Base-by-base conservation (phyloP, 2,329 filamentous ascomycete genomes). In the Thelonectria discophora region DNA sequence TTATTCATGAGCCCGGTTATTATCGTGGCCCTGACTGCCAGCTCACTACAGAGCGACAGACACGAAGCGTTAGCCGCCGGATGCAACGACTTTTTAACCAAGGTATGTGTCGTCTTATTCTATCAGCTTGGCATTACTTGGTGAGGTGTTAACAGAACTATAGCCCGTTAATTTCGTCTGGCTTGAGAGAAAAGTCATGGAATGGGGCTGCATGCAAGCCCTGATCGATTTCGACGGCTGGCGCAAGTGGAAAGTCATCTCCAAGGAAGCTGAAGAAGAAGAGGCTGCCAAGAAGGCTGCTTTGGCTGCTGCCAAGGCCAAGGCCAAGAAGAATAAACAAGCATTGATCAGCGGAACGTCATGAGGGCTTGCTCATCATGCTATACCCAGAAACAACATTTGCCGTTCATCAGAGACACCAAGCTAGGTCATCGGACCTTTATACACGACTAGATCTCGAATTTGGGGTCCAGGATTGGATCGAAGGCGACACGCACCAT, bases 141-240 rank as follows among this genome's bases (percentile, higher is more conserved):
- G 27, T 20, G n/a, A 46, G 18, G 43, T 21, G 60, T 66, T 72
- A 56, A 74, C 48, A 30, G 27, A 13, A 42, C 3, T 32, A 11
- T 73, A 97, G 92, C 95, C 95, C 18, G 94, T 99, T 69, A 97
- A 97, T 76, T 97, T 97, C 74, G 91, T 96, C 62, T 99, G 94
- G 94, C 86, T 99, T 24, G 93, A 97, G 76, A 88, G 94, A 60
- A 99, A 99, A 77, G 94, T 98, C 69, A 97, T 96, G 80, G 95
- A 99, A 82, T 99, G 95, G 95, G 95, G 95, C 58, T 98, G 95
- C 81, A 99, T 99, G 95, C 95, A 98, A 81, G 95, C 95, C 10
- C 85, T 99, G 21, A 98, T 99, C 73, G 95, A 99, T 80, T 98
- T 95, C 75, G 94, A 98, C 75, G 95, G 95, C 64, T 99, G 95